Base-by-base conservation (phyloP, 768 basidiomycete species). In the Mycena polygramma region DNA sequence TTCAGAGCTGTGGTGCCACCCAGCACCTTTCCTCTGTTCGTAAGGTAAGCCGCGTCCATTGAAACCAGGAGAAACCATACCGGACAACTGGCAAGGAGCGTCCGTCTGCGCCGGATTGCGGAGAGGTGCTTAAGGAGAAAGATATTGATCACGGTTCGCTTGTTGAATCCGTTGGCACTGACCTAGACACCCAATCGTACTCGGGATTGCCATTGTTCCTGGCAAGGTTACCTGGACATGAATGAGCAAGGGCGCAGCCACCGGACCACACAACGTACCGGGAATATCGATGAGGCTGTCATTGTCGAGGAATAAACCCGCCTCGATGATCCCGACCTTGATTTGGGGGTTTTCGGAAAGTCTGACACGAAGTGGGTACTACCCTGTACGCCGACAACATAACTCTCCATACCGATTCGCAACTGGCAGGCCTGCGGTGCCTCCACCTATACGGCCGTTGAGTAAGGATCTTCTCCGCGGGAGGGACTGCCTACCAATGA, bases 101-200 rank as follows among this genome's bases (percentile, higher is more conserved):
- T 26, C 68, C 61, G 4, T 37, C 68, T 9, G 61, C 68, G 41
- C 55, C 61, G 13, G 54, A 1, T 52, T 69, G 68, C 19, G 61
- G 53, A 43, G 68, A 26, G n/a, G 68, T 69, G 30, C 68, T 69
- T 2, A 30, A 30, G 6, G 37, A 17, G 6, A 10, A 53, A 30
- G 4, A 48, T 35, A 17, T 22, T 39, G 15, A 15, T 1, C 37
- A 4, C 13, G 2, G 19, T 22, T 19, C 15, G 3, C 30, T 55
- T 39, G 30, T 7, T 43, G 17, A 62, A 24, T 17, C 52, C 2
- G 30, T 41, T 15, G 13, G 46, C n/a, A 62, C 67, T 11, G 24
- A 63, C 68, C 68, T 63, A 1, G 61, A 59, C 19, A 69, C 53
- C 68, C 68, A 69, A 26, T 58, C 68, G 22, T 69, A 69, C n/a